Conservation (phyloP, 2,329 filamentous ascomycete species). For the Monascus ruber region DNA sequence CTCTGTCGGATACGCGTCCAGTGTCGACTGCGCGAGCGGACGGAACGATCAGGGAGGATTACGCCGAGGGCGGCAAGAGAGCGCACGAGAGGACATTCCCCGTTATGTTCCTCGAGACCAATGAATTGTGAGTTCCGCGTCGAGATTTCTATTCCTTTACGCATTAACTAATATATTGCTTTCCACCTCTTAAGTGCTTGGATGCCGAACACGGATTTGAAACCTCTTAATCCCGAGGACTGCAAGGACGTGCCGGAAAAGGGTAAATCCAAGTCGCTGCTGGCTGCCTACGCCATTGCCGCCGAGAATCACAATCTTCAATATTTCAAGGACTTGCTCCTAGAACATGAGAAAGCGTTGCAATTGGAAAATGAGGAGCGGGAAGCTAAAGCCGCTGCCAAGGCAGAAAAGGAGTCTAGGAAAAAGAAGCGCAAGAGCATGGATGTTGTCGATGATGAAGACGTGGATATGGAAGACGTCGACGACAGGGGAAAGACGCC, state of each 20-base stretch:
- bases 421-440: constrained; percentile 39
- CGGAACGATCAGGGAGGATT: constrained; percentile 78
- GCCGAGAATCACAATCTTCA: constrained; percentile 64
- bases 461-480: constrained; percentile 44
- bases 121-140: constrained; percentile 74
- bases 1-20: constrained; percentile 64
- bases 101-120: constrained; percentile 88
- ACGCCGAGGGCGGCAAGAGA: constrained; percentile 77
- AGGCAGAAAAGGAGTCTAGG: constrained; percentile 42
- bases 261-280: constrained; percentile 67
- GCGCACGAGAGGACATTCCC: constrained; percentile 77
- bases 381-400: constrained; percentile 48
- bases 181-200: constrained; percentile 54
- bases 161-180: constrained; percentile 6
- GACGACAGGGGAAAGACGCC: constrained; percentile 39
- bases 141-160: constrained; percentile 1
- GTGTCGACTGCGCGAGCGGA: constrained; percentile 73
- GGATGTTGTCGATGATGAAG: constrained; percentile 38
- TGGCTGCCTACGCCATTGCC: constrained; percentile 69
- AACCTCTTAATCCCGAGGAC: constrained; percentile 62
- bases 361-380: constrained; percentile 50
- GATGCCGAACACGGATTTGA: constrained; percentile 75
- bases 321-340: constrained; percentile 72
- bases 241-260: constrained; percentile 57
- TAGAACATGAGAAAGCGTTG: constrained; percentile 45